Evolutionary conservation across 1,284 basidiomycete genomes (phyloP).

Genomic region (Trametes pubescens): DNA sequence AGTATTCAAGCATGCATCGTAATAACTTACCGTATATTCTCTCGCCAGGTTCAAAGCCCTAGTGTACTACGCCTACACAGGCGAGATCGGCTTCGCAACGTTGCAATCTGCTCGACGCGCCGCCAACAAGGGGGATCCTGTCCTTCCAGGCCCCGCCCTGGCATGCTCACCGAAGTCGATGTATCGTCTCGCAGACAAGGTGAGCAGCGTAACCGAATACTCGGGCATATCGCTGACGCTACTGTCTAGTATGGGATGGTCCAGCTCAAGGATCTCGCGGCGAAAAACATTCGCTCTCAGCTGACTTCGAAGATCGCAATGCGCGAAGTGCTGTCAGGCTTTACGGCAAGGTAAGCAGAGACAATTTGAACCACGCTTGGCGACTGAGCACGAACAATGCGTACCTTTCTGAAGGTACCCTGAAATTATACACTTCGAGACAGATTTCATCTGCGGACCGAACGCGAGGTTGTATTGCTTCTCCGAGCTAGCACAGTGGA

Average conservation of each 20-base stretch:
- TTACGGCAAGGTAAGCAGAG: not conserved
- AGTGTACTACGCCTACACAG: not conserved
- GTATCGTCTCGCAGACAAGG: constrained; percentile 11
- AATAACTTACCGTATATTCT: too few species aligned
- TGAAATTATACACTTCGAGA: not conserved
- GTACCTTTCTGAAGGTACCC: not conserved
- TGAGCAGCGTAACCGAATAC: not conserved
- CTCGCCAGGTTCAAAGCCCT: not conserved
- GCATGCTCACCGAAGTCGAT: constrained; percentile 8
- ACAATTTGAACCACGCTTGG: not conserved
- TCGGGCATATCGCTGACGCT: not conserved
- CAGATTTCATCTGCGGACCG: not conserved
- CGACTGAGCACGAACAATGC: not conserved
- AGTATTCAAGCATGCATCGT: not conserved
- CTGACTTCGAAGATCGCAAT: not conserved
- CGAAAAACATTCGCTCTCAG: not conserved
- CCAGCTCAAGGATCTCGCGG: constrained; percentile 1
- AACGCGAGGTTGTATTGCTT: not conserved
- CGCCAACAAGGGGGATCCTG: not conserved
- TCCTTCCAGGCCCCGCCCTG: not conserved
- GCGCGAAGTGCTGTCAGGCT: not conserved
- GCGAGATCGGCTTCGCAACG: not conserved
- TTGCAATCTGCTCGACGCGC: not conserved
- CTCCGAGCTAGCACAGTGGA: not conserved
- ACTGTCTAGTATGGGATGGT: not conserved